These are phyloP conservation scores for Exophiala xenobiotica DNA, from an alignment of 2,329 filamentous ascomycete species.

Conservation along the genomic window DNA sequence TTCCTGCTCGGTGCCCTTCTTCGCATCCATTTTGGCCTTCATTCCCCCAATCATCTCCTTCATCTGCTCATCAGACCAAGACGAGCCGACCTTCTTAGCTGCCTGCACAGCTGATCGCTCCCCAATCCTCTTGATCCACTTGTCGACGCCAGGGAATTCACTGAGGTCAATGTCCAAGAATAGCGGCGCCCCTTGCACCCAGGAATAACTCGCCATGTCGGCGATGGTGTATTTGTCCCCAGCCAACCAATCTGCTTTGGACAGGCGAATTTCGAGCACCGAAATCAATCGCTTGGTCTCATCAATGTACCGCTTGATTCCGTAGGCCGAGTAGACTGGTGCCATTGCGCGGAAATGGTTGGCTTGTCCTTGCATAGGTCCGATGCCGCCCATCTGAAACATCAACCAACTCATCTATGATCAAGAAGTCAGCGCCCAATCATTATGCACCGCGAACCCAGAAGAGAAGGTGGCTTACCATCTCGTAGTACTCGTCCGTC, in stretches of 20 bases:
- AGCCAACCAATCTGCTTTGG: slow-evolving; percentile 45
- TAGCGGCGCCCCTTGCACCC: slow-evolving; percentile 37
- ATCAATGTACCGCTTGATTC: slow-evolving; percentile 48
- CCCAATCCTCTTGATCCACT: slow-evolving; percentile 35
- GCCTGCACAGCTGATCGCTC: slow-evolving; percentile 34
- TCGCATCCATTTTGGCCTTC: slow-evolving; percentile 16
- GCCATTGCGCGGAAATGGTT: slow-evolving; percentile 50
- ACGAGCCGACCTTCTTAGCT: slow-evolving; percentile 12
- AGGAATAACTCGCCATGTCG: slow-evolving; percentile 48
- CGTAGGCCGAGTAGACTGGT: slow-evolving; percentile 44
- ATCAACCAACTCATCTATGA: slow-evolving; percentile 41
- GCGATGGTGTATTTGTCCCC: slow-evolving; percentile 50
- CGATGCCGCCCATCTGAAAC: slow-evolving; percentile 45
- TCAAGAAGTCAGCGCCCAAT: neutral
- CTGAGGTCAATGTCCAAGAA: slow-evolving; percentile 34
- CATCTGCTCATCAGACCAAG: slow-evolving; percentile 8
- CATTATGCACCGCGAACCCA: too few species aligned
- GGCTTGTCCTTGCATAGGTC: slow-evolving; percentile 40
- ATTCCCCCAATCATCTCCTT: slow-evolving; percentile 10
- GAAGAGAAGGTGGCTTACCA: slow-evolving; percentile 29
- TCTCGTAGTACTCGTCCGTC: slow-evolving; percentile 44
- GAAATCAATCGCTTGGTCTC: slow-evolving; percentile 50
- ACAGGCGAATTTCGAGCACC: slow-evolving; percentile 46
- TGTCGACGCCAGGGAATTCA: slow-evolving; percentile 36
- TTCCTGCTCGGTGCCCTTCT: slow-evolving; percentile 23